Evolutionary conservation across 140 eudicot species (phyloP).

Genomic region (Ambrosia hybrid): DNA sequence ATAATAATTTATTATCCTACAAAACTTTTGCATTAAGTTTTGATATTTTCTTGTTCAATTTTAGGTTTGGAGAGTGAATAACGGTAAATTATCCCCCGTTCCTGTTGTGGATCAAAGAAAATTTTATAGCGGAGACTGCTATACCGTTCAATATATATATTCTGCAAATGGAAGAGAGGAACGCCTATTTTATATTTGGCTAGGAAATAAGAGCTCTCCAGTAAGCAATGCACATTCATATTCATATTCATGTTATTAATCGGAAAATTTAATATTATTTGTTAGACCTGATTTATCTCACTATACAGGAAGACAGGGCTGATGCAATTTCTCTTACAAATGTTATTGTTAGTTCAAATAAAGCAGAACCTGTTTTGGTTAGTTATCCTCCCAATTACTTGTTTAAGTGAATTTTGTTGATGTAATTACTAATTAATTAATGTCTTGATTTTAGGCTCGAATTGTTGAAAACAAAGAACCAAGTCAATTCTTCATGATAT

Average conservation of each 20-base stretch:
- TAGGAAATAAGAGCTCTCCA: slow-evolving; percentile 44
- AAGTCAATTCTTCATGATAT: slow-evolving; percentile 46
- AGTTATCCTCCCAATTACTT: slow-evolving; percentile 16
- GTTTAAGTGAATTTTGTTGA: background rate
- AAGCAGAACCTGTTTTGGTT: slow-evolving; percentile 56
- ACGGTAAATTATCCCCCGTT: slow-evolving; percentile 36
- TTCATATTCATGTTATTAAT: background rate
- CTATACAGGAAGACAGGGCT: slow-evolving; percentile 56
- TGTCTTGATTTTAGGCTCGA: slow-evolving; percentile 44
- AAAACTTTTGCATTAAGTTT: slow-evolving; percentile 1
- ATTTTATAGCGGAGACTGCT: slow-evolving; percentile 57
- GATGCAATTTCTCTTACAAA: slow-evolving; percentile 53
- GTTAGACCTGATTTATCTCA: background rate
- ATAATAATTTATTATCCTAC: too few relatives aligned
- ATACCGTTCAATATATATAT: slow-evolving; percentile 50
- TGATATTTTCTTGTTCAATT: background rate
- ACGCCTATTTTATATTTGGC: slow-evolving; percentile 47
- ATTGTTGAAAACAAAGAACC: slow-evolving; percentile 59
- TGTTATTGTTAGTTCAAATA: slow-evolving; percentile 46
- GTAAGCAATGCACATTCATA: slow-evolving; percentile 22
- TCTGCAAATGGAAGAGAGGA: slow-evolving; percentile 46
- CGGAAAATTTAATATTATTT: background rate
- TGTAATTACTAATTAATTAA: background rate
- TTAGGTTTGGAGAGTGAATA: slow-evolving; percentile 62
- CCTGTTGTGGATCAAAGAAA: slow-evolving; percentile 43